Percentiles rank a stretch among this genome's conserved stretches.
These are phyloP conservation scores for Hypoxylon rickii DNA, from an alignment of 495 filamentous ascomycete species.

Conservation along the genomic window DNA sequence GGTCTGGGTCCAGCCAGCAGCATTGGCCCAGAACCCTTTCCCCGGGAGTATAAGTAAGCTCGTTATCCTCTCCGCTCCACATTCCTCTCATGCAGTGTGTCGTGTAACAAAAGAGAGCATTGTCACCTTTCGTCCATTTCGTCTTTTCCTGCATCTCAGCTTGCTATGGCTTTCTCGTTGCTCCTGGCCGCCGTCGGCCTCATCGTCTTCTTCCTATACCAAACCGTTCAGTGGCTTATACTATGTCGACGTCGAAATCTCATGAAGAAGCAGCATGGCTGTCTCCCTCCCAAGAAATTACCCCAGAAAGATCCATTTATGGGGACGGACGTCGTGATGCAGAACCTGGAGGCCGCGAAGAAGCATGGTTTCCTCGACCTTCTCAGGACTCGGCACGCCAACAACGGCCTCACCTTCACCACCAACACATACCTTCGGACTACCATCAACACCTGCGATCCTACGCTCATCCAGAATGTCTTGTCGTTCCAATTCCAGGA, in stretches of 20 bases:
- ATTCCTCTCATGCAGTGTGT: conserved; percentile 23
- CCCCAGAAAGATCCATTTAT: conserved; percentile 36
- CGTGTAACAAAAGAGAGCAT: conserved; percentile 23
- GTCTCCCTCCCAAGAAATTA: conserved; percentile 33
- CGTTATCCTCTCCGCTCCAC: conserved; percentile 28
- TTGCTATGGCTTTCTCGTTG: conserved; percentile 33
- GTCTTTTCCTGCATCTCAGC: too few relatives aligned
- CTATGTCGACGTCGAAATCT: conserved; percentile 21
- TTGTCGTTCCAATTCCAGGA: conserved; percentile 71
- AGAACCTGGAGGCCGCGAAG: conserved; percentile 31
- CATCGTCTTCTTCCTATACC: conserved; percentile 18
- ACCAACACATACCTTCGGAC: conserved; percentile 36
- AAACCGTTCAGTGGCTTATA: conserved; percentile 23
- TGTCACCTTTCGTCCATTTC: conserved; percentile 2
- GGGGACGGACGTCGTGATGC: conserved; percentile 36
- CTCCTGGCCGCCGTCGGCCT: conserved; percentile 21
- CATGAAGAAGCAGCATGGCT: conserved; percentile 26
- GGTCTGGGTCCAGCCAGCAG: conserved; percentile 29
- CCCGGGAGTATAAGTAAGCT: conserved; percentile 35
- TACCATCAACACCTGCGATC: conserved; percentile 63
- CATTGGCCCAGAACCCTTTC: conserved; percentile 21
- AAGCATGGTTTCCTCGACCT: conserved; percentile 35
- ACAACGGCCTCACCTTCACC: conserved; percentile 38
- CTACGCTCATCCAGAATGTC: conserved; percentile 70
- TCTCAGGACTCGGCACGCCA: conserved; percentile 26